Percentiles rank a stretch among this genome's conserved stretches.
Conservation (phyloP, 352 stramenopile species). For the Saprolegnia parasitica region DNA sequence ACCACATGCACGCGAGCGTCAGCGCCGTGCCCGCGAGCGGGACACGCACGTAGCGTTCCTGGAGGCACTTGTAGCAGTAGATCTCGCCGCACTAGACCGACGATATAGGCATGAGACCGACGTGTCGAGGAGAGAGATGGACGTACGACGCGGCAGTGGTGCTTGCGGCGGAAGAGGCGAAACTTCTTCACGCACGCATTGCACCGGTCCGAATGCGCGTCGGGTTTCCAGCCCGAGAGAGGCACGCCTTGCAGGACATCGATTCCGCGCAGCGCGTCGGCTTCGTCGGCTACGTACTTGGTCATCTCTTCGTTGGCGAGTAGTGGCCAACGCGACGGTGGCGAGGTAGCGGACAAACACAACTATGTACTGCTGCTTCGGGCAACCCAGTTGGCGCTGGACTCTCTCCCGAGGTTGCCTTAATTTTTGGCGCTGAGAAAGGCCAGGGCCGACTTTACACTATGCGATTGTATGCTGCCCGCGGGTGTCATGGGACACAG, state of each 20-base stretch:
- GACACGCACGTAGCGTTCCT: constrained; percentile 21
- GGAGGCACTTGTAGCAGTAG: constrained; percentile 29
- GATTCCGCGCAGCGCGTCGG: constrained; percentile 13
- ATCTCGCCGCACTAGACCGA: constrained; percentile 25
- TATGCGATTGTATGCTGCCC: too few species aligned
- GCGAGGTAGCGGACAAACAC: neutral
- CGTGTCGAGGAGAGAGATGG: neutral
- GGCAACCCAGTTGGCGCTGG: neutral
- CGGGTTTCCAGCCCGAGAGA: constrained; percentile 12
- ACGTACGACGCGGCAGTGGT: constrained; percentile 27
- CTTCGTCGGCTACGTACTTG: constrained; percentile 1
- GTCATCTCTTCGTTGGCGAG: neutral
- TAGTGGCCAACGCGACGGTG: neutral
- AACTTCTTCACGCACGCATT: constrained; percentile 30
- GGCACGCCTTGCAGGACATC: constrained; percentile 25
- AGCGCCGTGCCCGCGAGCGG: constrained; percentile 16
- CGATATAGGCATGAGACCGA: neutral
- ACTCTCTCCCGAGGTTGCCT: neutral
- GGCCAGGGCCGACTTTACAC: too few species aligned
- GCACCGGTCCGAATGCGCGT: constrained; percentile 17
- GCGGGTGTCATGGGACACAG: too few species aligned
- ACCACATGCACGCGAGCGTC: constrained; percentile 21
- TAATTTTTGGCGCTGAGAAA: neutral
- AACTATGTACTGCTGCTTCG: neutral
- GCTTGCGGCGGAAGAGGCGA: constrained; percentile 18